Evolutionary conservation across 2,329 filamentous ascomycete species (phyloP), one percentile per base, ranked within the genome.

Genomic region (Ascomycota sp.): DNA sequence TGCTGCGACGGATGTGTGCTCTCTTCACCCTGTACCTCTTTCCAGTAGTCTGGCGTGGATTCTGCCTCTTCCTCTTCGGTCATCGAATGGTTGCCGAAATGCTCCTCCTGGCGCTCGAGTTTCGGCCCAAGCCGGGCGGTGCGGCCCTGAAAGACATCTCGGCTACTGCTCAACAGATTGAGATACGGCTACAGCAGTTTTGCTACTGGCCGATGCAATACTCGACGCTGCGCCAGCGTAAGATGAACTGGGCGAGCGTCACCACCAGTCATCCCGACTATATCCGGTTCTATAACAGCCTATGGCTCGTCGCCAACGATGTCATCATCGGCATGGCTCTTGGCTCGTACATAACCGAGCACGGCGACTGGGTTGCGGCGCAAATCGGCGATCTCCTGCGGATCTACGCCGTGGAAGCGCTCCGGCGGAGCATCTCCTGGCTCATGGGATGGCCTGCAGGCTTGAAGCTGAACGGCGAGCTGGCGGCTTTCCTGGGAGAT

Each of bases 121-220:
- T 85, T 71, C 73, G 82, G 22, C 63, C 73, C 17, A 69, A 75
- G 28, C 77, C 80, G 7, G 74, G 77, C 25, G 75, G 75, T 29
- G 75, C 83, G 25, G 89, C 89, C 1, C 56, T 98, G 32, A 95
- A 95, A 48, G 89, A 98, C 47, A 72, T 95, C 27, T 95, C 85
- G 21, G 89, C 89, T 10, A 95, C 86, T 1, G 89, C 89, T 17
- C 89, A 98, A 49, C 89, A 98, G 52, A 75, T 98, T 23, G 89
- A 98, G 52, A 94, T 98, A 38, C 78, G 89, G 5, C 64, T 98
- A 15, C 83, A 95, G 47, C 89, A 98, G 48, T 95, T 95, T 47
- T 95, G 86, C 53, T 98, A 98, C 51, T 95, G 86, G 85, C 91
- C 89, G 2, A 82, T 92, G 53, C 86, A 98, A 50, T 94, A 95